Base-by-base conservation (phyloP, 176 grass and related monocot species). In the Poa pratensis region DNA sequence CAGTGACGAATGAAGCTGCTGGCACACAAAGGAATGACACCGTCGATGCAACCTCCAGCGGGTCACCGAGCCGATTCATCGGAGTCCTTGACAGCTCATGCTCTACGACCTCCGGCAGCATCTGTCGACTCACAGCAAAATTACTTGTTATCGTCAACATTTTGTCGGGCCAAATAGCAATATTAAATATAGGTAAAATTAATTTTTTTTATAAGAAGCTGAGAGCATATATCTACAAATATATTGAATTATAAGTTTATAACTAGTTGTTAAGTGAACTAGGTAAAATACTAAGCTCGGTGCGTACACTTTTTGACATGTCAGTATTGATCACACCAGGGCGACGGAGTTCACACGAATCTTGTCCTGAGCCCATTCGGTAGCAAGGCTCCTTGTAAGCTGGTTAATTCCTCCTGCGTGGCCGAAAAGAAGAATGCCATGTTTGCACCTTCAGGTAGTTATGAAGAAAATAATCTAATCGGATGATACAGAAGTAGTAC, bases 371-470 rank as follows among this genome's bases (percentile, higher is more conserved):
- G 69, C 69, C 69, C 69, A 72, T 3, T 72, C 69, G 0, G 69
- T 72, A 46, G 69, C 69, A 16, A 72, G 69, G 39, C 40, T 72
- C 13, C 69, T 46, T 3, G 69, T 72, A 8, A 72, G 69, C 40
- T 72, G 69, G 40, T 72, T 72, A 0, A 72, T 72, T 46, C 69
- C 69, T 26, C 40, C 40, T 72, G 69, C 69, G 6, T 72, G 1
- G 2, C 5, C 1, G 34, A n/a, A n/a, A 69, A 71, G 11, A 14
- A 45, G 5, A 61, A 70, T 13, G 5, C 13, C 3, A n/a, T 4
- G n/a, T n/a, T 13, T 42, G 37, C 37, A 17, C 18, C 15, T 40
- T n/a, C n/a, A n/a, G n/a, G 30, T 34, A 42, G 7, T 55, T n/a
- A 57, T n/a, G 18, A 57, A 57, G 53, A n/a, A n/a, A n/a, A 57